phyloP scores from a whole-genome alignment of 2,329 filamentous ascomycete species.

The Westerdykella sp. region DNA sequence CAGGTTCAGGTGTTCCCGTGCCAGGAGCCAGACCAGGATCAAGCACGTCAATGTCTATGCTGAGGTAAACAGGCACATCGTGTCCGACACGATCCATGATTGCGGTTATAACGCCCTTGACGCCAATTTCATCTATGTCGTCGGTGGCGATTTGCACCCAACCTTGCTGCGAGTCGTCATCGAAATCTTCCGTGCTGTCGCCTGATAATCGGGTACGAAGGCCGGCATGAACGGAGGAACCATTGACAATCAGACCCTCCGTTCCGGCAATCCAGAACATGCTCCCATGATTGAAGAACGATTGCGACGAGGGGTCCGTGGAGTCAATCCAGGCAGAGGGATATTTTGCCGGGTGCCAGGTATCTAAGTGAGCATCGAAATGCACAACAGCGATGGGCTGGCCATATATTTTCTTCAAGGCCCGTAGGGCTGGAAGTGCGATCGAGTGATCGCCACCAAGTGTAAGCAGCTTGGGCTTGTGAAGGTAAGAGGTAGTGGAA shows the following conservation, averaged over 20 bases:
- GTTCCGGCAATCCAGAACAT: constrained; percentile 87
- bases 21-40: constrained; percentile 69
- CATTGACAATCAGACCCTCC: constrained; percentile 72
- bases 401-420: constrained; percentile 42
- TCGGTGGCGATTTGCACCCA: constrained; percentile 77
- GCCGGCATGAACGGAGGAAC: constrained; percentile 72
- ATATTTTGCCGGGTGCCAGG: constrained; percentile 78
- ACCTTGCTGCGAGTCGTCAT: constrained; percentile 65
- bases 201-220: constrained; percentile 67
- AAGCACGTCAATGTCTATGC: constrained; percentile 74
- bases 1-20: constrained; percentile 83
- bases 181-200: constrained; percentile 62
- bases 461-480: constrained; percentile 43
- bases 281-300: constrained; percentile 77
- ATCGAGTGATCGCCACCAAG: constrained; percentile 48
- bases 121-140: constrained; percentile 79
- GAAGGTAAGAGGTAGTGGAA: constrained; percentile 38
- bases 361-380: constrained; percentile 52
- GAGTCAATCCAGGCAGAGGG: constrained; percentile 63
- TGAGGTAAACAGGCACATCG: constrained; percentile 73
- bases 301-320: constrained; percentile 52
- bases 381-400: constrained; percentile 43
- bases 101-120: constrained; percentile 59
- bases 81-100: constrained; percentile 69
- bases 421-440: constrained; percentile 46